Percentiles rank a stretch among this genome's conserved stretches.
phyloP scores from a whole-genome alignment of 1,139 yeast species.

The Zygosaccharomyces pseudobailii region DNA sequence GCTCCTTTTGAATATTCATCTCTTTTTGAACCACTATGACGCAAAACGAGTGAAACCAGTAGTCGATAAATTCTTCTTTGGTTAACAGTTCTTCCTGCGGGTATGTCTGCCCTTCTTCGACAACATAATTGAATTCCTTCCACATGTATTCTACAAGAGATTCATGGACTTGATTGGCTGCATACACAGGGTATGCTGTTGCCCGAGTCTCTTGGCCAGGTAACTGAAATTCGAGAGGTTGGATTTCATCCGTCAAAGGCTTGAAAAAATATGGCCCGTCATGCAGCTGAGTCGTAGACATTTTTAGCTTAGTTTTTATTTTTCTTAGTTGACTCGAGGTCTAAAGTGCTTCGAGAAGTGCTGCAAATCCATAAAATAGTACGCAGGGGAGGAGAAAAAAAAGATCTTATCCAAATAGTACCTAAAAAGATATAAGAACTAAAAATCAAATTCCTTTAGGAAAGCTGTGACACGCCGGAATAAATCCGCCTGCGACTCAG shows the following conservation, averaged over 20 bases:
- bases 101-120: constrained; percentile 76
- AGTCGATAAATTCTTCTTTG: constrained; percentile 61
- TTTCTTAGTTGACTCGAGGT: not conserved
- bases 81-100: constrained; percentile 66
- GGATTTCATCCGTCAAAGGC: constrained; percentile 29
- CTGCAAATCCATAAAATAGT: not conserved
- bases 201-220: constrained; percentile 77
- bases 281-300: constrained; percentile 18
- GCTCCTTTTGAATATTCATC: constrained; percentile 7
- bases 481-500: constrained; percentile 18
- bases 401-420: not conserved
- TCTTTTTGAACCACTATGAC: constrained; percentile 41
- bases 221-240: constrained; percentile 55
- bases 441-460: constrained; percentile 21
- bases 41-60: constrained; percentile 86
- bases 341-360: not conserved
- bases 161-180: constrained; percentile 54
- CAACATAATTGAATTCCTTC: constrained; percentile 77
- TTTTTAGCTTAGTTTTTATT: not conserved
- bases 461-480: constrained; percentile 20
- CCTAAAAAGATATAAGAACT: not conserved
- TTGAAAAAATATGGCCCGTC: constrained; percentile 28
- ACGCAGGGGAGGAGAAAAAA: not conserved
- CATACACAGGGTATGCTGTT: constrained; percentile 74
- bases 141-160: constrained; percentile 67